phyloP scores from a whole-genome alignment of 495 filamentous ascomycete genomes.

The Aspergillus incahuasiensis region DNA sequence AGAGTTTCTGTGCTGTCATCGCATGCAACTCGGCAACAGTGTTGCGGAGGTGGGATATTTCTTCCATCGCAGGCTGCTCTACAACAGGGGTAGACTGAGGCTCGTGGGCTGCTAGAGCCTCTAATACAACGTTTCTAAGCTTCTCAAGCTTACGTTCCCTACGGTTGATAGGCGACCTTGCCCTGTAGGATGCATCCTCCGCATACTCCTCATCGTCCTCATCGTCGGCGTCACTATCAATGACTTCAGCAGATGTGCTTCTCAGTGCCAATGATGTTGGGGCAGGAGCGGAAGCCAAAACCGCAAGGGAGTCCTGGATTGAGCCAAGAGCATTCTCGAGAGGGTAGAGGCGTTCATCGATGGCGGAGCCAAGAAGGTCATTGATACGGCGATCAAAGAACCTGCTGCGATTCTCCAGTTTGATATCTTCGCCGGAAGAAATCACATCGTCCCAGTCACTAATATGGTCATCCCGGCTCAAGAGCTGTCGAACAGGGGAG shows the following conservation, averaged over 20 bases:
- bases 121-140: conserved; percentile 72
- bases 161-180: conserved; percentile 59
- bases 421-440: conserved; percentile 74
- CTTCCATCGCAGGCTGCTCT: conserved; percentile 33
- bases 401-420: conserved; percentile 63
- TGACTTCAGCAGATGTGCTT: conserved; percentile 59
- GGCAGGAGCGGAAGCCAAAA: conserved; percentile 36
- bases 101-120: conserved; percentile 64
- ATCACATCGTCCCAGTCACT: conserved; percentile 92
- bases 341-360: conserved; percentile 70
- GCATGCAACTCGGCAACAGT: conserved; percentile 56
- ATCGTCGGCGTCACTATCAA: conserved; percentile 89
- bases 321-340: conserved; percentile 69
- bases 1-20: conserved; percentile 34
- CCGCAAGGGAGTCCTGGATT: conserved; percentile 65
- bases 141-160: conserved; percentile 77
- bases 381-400: conserved; percentile 91
- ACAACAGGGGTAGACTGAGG: conserved; percentile 22
- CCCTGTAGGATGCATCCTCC: conserved; percentile 34
- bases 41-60: conserved; percentile 48
- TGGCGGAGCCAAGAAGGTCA: conserved; percentile 71
- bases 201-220: conserved; percentile 70
- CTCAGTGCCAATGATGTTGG: conserved; percentile 38
- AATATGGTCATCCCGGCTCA: conserved; percentile 60
- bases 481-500: conserved; percentile 60